These are phyloP conservation scores for Penicillium sp. DNA, from an alignment of 2,329 filamentous ascomycete species.

Conservation along the genomic window DNA sequence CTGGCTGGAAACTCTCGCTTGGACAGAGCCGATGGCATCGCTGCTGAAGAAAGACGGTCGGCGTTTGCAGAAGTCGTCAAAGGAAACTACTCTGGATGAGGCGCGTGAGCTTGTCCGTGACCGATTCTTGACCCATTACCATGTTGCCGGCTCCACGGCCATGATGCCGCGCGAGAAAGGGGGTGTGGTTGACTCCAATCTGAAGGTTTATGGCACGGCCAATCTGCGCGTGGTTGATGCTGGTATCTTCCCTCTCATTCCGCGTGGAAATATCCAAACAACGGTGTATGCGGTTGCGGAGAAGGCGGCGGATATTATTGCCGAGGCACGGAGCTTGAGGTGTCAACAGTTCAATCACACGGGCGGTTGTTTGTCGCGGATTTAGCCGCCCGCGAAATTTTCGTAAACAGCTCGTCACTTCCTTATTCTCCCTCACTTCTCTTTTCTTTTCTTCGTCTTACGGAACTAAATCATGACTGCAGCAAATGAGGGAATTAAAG, in stretches of 20 bases:
- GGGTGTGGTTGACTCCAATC: slow-evolving; percentile 31
- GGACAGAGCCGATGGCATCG: slow-evolving; percentile 30
- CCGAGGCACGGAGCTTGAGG: slow-evolving; percentile 11
- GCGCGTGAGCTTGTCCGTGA: slow-evolving; percentile 22
- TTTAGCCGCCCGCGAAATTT: too few species aligned
- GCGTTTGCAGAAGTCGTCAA: slow-evolving; percentile 17
- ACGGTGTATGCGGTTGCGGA: slow-evolving; percentile 40
- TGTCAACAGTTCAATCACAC: too few species aligned
- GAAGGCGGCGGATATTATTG: slow-evolving; percentile 35
- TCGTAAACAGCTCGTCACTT: too few species aligned
- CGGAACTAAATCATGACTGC: too few species aligned
- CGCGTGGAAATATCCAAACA: slow-evolving; percentile 40
- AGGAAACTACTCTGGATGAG: slow-evolving; percentile 6
- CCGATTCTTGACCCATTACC: slow-evolving; percentile 20
- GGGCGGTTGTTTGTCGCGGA: too few species aligned
- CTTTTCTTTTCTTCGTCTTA: too few species aligned
- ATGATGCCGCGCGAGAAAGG: slow-evolving; percentile 35
- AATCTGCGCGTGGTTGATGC: slow-evolving; percentile 39
- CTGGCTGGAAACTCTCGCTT: slow-evolving; percentile 35
- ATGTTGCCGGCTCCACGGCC: slow-evolving; percentile 31
- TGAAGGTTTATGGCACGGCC: slow-evolving; percentile 33
- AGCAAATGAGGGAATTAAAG: too few species aligned
- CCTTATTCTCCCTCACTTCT: too few species aligned
- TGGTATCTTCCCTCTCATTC: slow-evolving; percentile 37
- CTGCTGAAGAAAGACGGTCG: slow-evolving; percentile 35